A percentile compares a stretch with the other conserved stretches of the same genome.
These are phyloP conservation scores for Ganoderma sinense DNA, from an alignment of 1,284 basidiomycete genomes.

Conservation along the genomic window DNA sequence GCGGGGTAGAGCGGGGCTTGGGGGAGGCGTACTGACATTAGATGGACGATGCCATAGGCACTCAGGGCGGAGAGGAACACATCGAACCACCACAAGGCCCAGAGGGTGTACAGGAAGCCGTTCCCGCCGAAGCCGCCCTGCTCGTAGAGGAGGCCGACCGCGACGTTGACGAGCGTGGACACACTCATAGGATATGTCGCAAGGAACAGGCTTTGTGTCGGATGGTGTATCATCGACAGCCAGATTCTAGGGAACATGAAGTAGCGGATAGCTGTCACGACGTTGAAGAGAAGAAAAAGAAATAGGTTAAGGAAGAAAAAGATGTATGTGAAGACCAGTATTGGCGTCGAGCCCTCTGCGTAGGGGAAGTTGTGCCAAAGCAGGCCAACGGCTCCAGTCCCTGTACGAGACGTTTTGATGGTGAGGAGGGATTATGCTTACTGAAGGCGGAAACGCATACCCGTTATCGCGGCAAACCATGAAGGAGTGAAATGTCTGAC, in stretches of 20 bases:
- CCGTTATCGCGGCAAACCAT: conserved; percentile 51
- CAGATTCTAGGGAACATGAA: conserved; percentile 53
- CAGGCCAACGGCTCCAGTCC: conserved; percentile 47
- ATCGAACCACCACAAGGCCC: conserved; percentile 73
- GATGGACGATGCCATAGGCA: conserved; percentile 61
- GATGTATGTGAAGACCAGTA: conserved; percentile 45
- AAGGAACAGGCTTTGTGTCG: conserved; percentile 65
- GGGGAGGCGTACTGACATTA: conserved; percentile 49
- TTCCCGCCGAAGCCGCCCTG: conserved; percentile 51
- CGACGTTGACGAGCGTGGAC: conserved; percentile 53
- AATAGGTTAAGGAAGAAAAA: conserved; percentile 63
- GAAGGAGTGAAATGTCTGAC: conserved; percentile 54
- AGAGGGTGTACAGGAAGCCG: conserved; percentile 56
- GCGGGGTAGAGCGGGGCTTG: not conserved
- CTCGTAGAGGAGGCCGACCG: conserved; percentile 35
- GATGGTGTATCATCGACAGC: conserved; percentile 51
- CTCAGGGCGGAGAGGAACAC: conserved; percentile 53
- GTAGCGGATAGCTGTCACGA: conserved; percentile 53
- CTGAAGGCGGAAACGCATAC: conserved; percentile 14
- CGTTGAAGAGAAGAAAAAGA: conserved; percentile 56
- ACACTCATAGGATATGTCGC: conserved; percentile 70
- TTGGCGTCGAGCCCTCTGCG: conserved; percentile 36
- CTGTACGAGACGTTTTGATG: conserved; percentile 33
- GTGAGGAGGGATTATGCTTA: not conserved
- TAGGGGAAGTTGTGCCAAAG: conserved; percentile 51